phyloP scores from a whole-genome alignment of 257 asterid species.

The Rubia yunnanensis region DNA sequence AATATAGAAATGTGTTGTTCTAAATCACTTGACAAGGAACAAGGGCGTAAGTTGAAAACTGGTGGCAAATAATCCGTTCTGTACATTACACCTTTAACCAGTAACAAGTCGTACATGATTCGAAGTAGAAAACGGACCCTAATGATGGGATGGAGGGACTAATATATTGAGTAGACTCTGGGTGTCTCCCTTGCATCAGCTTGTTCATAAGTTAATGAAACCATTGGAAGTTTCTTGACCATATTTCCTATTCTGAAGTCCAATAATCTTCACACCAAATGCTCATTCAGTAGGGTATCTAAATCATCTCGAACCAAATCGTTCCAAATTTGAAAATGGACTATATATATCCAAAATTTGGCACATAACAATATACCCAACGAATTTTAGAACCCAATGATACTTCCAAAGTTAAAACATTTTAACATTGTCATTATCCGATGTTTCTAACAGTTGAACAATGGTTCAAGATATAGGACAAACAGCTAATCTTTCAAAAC shows the following conservation, averaged over 20 bases:
- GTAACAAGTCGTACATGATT: neutral
- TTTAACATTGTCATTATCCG: neutral
- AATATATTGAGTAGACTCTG: too few species aligned
- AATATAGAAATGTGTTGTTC: too few species aligned
- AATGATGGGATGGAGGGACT: neutral
- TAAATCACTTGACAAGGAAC: too few species aligned
- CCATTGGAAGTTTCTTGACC: too few species aligned
- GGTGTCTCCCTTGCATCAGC: neutral
- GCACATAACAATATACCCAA: neutral
- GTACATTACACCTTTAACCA: neutral
- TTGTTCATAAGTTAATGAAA: neutral
- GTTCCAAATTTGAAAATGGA: neutral
- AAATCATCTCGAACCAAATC: neutral
- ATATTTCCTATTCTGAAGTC: too few species aligned
- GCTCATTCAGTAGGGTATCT: too few species aligned
- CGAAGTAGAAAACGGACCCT: neutral
- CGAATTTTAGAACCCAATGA: too few species aligned
- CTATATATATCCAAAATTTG: neutral
- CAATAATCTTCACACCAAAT: too few species aligned
- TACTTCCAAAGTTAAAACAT: neutral
- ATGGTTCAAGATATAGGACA: neutral
- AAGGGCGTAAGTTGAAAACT: neutral
- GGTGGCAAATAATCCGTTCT: neutral
- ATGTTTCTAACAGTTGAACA: neutral
- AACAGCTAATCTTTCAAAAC: neutral